Conservation (phyloP, 768 basidiomycete genomes). For the Cubamyces sp. region DNA sequence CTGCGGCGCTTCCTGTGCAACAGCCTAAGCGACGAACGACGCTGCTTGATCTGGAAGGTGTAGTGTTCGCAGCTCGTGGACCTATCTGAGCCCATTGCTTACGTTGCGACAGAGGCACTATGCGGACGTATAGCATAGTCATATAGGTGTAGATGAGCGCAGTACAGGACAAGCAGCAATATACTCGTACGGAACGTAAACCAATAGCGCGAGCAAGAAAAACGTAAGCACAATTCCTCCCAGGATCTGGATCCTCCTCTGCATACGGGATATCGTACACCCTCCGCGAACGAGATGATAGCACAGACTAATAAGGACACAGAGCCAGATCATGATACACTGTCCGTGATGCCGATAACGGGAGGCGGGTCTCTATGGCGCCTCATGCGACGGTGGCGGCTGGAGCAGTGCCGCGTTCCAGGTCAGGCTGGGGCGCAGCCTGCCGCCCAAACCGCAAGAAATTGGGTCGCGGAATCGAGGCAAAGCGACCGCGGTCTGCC, state of each 20-base stretch:
- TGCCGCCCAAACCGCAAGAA: constrained; percentile 30
- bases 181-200: background rate
- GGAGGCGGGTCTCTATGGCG: background rate
- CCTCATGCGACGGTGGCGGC: constrained; percentile 22
- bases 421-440: constrained; percentile 28
- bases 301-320: background rate
- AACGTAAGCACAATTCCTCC: background rate
- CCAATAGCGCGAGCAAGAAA: background rate
- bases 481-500: constrained; percentile 27
- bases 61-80: constrained; percentile 6
- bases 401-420: constrained; percentile 32
- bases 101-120: background rate
- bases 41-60: constrained; percentile 20
- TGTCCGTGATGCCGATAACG: background rate
- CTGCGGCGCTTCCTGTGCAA: background rate
- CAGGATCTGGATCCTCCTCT: background rate
- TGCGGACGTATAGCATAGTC: background rate
- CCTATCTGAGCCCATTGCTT: background rate
- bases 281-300: background rate
- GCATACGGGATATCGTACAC: constrained; percentile 7
- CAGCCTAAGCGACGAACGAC: constrained; percentile 11
- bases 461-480: constrained; percentile 24
- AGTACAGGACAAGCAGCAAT: background rate
- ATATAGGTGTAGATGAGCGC: background rate
- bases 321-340: background rate